These are phyloP conservation scores for Marasmius sp. DNA, from an alignment of 1,284 basidiomycete species.

Conservation along the genomic window DNA sequence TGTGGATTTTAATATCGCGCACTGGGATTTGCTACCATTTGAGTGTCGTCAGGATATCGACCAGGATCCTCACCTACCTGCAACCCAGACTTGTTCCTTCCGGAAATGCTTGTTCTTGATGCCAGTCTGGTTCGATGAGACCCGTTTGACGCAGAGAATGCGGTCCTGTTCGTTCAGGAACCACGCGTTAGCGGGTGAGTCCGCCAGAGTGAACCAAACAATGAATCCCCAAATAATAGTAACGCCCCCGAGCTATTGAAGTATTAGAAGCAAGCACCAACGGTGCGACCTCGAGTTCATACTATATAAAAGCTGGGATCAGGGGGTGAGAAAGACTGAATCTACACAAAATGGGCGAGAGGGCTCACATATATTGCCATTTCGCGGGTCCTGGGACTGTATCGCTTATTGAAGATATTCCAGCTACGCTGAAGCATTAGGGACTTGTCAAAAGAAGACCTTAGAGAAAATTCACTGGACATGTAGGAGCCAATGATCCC, in stretches of 20 bases:
- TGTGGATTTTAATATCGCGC: slow-evolving; percentile 28
- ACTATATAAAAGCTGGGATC: background rate
- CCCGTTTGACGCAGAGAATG: slow-evolving; percentile 31
- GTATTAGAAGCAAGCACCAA: background rate
- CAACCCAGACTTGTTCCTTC: slow-evolving; percentile 20
- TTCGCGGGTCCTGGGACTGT: slow-evolving; percentile 10
- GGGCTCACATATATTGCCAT: slow-evolving; percentile 18
- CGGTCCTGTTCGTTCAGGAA: slow-evolving; percentile 29
- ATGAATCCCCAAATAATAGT: slow-evolving; percentile 18
- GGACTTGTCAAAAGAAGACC: background rate
- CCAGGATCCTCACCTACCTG: background rate
- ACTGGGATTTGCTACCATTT: slow-evolving; percentile 18
- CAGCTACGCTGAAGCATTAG: slow-evolving; percentile 8
- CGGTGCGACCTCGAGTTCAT: background rate
- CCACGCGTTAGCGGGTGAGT: slow-evolving; percentile 24
- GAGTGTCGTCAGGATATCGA: background rate
- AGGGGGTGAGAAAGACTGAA: background rate
- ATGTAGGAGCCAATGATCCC: slow-evolving; percentile 19
- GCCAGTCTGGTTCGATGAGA: slow-evolving; percentile 22
- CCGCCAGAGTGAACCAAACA: slow-evolving; percentile 26
- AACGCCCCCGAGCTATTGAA: slow-evolving; percentile 9
- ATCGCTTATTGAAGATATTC: slow-evolving; percentile 14
- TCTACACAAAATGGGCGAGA: background rate
- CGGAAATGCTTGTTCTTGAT: slow-evolving; percentile 30
- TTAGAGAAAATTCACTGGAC: slow-evolving; percentile 8